Percentiles rank a stretch among this genome's conserved stretches.
Evolutionary conservation across 345 rosid genomes (phyloP).

Genomic region (Dipteronia sinensis): DNA sequence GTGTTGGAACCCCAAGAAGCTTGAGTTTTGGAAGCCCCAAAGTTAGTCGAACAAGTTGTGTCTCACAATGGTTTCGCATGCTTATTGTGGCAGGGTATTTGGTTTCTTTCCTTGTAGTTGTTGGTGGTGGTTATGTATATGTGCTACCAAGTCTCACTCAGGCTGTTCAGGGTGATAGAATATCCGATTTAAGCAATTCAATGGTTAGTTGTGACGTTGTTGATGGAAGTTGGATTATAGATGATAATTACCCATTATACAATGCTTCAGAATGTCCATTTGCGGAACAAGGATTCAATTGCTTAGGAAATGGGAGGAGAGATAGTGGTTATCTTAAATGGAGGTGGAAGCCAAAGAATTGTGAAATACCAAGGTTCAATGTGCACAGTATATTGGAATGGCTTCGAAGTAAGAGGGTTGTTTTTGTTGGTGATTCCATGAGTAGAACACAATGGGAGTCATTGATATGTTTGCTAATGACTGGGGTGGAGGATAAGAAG

Average conservation of each 20-base stretch:
- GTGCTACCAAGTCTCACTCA: constrained; percentile 67
- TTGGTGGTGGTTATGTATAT: constrained; percentile 59
- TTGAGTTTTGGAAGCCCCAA: constrained; percentile 41
- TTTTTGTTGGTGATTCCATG: constrained; percentile 91
- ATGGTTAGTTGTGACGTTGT: constrained; percentile 46
- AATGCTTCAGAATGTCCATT: constrained; percentile 80
- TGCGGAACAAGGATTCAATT: constrained; percentile 71
- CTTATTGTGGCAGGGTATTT: constrained; percentile 53
- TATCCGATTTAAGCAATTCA: constrained; percentile 38
- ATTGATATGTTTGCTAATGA: constrained; percentile 80
- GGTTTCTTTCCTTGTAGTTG: constrained; percentile 51
- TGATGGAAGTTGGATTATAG: constrained; percentile 68
- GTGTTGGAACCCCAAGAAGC: constrained; percentile 37
- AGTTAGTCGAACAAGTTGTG: constrained; percentile 34
- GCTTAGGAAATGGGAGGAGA: constrained; percentile 72
- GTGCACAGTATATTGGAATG: constrained; percentile 47
- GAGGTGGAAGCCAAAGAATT: constrained; percentile 82
- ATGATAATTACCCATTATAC: constrained; percentile 61
- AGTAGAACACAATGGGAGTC: constrained; percentile 96
- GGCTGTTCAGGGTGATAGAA: constrained; percentile 46
- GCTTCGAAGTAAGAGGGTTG: constrained; percentile 70
- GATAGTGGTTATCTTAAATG: constrained; percentile 62
- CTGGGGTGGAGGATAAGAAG: constrained; percentile 74
- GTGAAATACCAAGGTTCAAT: constrained; percentile 63
- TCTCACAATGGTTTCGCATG: constrained; percentile 48